phyloP scores from a whole-genome alignment of 345 rosid species.

The Camelina neglecta region DNA sequence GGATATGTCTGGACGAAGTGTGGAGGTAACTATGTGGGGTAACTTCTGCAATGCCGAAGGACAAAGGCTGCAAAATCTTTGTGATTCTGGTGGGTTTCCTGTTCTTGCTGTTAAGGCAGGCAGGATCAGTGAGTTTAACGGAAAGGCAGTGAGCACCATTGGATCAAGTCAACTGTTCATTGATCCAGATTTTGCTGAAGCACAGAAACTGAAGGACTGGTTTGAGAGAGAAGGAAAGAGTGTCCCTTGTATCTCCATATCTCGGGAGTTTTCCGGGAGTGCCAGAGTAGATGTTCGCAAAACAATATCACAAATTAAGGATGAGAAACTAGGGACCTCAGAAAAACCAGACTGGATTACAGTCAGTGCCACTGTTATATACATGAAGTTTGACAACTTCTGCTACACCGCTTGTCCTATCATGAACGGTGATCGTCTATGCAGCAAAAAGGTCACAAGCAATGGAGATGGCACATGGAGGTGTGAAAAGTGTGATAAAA shows the following conservation, averaged over 20 bases:
- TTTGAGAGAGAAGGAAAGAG: constrained; percentile 73
- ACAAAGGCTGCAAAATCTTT: constrained; percentile 64
- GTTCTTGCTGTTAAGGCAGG: constrained; percentile 82
- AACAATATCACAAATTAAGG: constrained; percentile 77
- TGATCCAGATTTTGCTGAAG: constrained; percentile 78
- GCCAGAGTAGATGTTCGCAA: constrained; percentile 63
- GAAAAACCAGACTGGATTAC: constrained; percentile 95
- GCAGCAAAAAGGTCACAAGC: constrained; percentile 80
- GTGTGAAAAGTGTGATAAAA: constrained; percentile 79
- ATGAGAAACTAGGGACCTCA: constrained; percentile 89
- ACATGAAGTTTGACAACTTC: constrained; percentile 72
- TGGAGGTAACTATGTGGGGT: constrained; percentile 92
- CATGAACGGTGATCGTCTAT: constrained; percentile 74
- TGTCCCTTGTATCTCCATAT: constrained; percentile 63
- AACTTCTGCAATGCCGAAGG: constrained; percentile 76
- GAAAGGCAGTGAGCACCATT: constrained; percentile 80
- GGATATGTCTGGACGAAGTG: constrained; percentile 84
- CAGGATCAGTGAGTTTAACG: constrained; percentile 80
- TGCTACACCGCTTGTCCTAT: constrained; percentile 91
- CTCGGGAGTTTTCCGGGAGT: constrained; percentile 58
- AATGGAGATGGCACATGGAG: constrained; percentile 94
- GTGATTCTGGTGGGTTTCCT: constrained; percentile 78
- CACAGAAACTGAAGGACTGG: constrained; percentile 75
- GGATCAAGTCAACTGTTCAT: constrained; percentile 70
- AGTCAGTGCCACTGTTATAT: constrained; percentile 64